Evolutionary conservation across 2,329 filamentous ascomycete species (phyloP), one percentile per base, ranked within the genome.

Genomic region (Aspergillus pseudoglaucus): DNA sequence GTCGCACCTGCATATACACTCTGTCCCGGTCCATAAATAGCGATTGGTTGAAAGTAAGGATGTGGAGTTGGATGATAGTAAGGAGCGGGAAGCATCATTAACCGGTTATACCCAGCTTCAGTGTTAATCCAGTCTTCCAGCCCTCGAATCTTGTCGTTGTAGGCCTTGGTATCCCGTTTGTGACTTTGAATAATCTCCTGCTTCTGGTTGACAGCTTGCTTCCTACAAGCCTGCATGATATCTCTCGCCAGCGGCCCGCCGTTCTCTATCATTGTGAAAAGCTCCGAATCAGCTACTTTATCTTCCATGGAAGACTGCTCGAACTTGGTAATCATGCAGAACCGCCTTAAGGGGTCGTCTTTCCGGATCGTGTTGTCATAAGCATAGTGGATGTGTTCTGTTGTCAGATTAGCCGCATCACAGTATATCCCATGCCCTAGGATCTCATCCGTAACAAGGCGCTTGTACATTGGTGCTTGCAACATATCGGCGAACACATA

Each of bases 401-500:
- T 23, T 41, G 42, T 46, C 20, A 49, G 10, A 30, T 44, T n/a
- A 14, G 42, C 9, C 12, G 33, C 43, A n/a, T 46, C 22, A 27
- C 42, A 45, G 30, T 46, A 27, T n/a, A 46, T 35, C 18, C 22
- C 47, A 27, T 46, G 37, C 3, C 20, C 35, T 12, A 37, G 42
- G 22, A 49, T 46, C 30, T 49, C 47, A 12, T 42, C 43, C n/a
- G 46, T 35, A 6, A 49, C 42, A 14, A 23, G 23, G 5, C 23
- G 33, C 30, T 37, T 44, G 37, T 46, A 46, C 17, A 39, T 43
- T 12, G 47, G 43, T 14, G 47, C 47, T 33, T 45, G 35, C 9
- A 49, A 22, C 35, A 42, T 49, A 23, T 49, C 47, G 18, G 43
- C 47, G 9, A 49, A 25, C 7, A 46, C 43, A 17, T 49, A 46